phyloP scores from a whole-genome alignment of 225 moss, liverwort and hornwort genomes.

The Takakia lepidozioides region DNA sequence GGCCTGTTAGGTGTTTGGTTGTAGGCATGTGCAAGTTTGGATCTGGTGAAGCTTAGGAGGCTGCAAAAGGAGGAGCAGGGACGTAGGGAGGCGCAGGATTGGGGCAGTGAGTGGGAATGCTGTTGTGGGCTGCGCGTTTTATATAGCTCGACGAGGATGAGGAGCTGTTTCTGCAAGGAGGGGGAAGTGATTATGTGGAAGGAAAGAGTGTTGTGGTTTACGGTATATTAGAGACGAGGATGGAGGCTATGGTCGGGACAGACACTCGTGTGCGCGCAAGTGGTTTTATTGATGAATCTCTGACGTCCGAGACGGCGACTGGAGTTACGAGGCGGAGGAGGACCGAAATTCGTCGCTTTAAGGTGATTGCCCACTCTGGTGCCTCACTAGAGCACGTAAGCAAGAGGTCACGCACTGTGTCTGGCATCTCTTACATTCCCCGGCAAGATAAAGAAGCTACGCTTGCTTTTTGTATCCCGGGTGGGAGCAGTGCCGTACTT shows the following conservation, averaged over 20 bases:
- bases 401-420: constrained; percentile 61
- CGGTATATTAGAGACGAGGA: constrained; percentile 1
- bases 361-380: constrained; percentile 31
- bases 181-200: too few species aligned
- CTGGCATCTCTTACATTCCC: constrained; percentile 19
- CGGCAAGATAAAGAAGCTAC: constrained; percentile 14
- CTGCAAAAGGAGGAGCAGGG: too few species aligned
- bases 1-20: too few species aligned
- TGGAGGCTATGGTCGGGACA: constrained; percentile 49
- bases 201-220: too few species aligned
- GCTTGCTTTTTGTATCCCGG: constrained; percentile 9
- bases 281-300: constrained; percentile 39
- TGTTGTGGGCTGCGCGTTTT: too few species aligned
- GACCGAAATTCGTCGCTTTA: constrained; percentile 70
- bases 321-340: constrained; percentile 55
- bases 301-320: constrained; percentile 28
- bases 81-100: too few species aligned
- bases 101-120: too few species aligned
- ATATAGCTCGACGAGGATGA: too few species aligned
- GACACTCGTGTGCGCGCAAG: constrained; percentile 27
- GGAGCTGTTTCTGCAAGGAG: too few species aligned
- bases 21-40: too few species aligned
- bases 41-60: too few species aligned
- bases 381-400: constrained; percentile 47
- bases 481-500: constrained; percentile 16